phyloP scores from a whole-genome alignment of 2,329 filamentous ascomycete genomes.

The Dichotomopilus funicola region DNA sequence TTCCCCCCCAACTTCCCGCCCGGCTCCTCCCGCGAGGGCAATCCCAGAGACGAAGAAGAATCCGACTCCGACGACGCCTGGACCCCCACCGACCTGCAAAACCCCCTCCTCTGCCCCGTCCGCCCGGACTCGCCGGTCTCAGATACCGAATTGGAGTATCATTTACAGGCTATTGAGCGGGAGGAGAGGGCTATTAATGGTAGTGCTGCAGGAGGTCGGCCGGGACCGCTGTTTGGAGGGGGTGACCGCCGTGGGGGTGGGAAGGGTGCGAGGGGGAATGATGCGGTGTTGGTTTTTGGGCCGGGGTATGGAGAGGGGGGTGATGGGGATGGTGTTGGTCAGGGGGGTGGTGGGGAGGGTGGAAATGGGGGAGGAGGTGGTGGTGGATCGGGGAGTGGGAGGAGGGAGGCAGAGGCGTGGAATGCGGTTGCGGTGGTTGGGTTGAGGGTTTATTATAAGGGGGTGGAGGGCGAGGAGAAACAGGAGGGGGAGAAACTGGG shows the following conservation, averaged over 20 bases:
- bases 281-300: background rate
- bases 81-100: no score
- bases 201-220: background rate
- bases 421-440: constrained; percentile 57
- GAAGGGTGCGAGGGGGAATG: background rate
- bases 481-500: background rate
- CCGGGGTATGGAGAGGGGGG: background rate
- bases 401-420: constrained; percentile 35
- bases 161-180: constrained; percentile 12
- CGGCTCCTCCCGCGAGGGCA: no score
- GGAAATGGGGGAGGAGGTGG: constrained; percentile 32
- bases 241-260: background rate
- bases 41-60: background rate
- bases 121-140: constrained; percentile 26
- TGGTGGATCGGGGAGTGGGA: constrained; percentile 34
- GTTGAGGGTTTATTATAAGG: constrained; percentile 52
- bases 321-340: background rate
- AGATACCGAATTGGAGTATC: constrained; percentile 26
- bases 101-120: constrained; percentile 15
- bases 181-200: background rate
- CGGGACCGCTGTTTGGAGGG: background rate
- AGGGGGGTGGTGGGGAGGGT: background rate
- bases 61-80: background rate
- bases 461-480: no score
- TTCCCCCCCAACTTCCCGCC: background rate